A percentile compares a stretch with the other conserved stretches of the same genome.
phyloP scores from a whole-genome alignment of 371 early-diverging fungal species.

The Funneliformis caledonium region DNA sequence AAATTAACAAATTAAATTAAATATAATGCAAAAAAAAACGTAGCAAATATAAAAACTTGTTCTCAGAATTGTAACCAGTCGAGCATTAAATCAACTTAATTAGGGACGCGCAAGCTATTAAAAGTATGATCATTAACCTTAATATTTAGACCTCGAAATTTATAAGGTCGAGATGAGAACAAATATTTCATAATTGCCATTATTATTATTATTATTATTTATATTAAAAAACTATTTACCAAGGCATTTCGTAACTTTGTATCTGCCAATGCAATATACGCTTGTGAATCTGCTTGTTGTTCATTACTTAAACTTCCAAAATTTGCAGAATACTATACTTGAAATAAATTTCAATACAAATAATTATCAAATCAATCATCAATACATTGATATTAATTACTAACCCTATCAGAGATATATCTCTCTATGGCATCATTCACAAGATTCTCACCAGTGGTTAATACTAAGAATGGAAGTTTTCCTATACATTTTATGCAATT shows the following conservation, averaged over 20 bases:
- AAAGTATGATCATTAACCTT: no score
- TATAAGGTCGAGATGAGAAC: no score
- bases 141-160: no score
- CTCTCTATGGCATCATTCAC: background rate
- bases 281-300: constrained; percentile 12
- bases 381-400: background rate
- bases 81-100: no score
- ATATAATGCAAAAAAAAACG: background rate
- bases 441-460: constrained; percentile 14
- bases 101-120: no score
- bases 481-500: constrained; percentile 4
- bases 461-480: constrained; percentile 29
- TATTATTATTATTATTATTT: no score
- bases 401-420: background rate
- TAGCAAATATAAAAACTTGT: no score
- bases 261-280: constrained; percentile 30
- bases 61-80: no score
- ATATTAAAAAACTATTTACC: background rate
- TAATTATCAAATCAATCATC: background rate
- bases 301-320: constrained; percentile 1
- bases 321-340: background rate
- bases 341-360: background rate
- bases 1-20: background rate
- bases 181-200: no score
- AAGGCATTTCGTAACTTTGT: constrained; percentile 37